A percentile compares a stretch with the other conserved stretches of the same genome.
Conservation (phyloP, 805 yeast genomes). For the Saturnispora besseyi region DNA sequence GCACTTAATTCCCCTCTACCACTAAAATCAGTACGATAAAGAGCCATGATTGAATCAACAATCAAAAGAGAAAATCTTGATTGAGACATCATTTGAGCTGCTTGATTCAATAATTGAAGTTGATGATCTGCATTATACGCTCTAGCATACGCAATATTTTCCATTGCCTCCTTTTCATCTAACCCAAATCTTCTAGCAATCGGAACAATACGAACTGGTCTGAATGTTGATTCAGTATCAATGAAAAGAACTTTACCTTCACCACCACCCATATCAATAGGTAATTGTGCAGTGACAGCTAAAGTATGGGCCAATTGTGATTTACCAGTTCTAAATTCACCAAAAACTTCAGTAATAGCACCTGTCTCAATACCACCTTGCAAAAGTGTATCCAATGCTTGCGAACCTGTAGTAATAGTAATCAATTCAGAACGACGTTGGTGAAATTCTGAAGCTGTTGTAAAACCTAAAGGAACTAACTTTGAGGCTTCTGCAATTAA, state of each 20-base stretch:
- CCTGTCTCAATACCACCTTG: slow-evolving; percentile 99
- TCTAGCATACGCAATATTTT: slow-evolving; percentile 94
- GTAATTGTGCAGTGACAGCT: slow-evolving; percentile 94
- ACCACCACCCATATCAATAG: slow-evolving; percentile 96
- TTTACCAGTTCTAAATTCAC: slow-evolving; percentile 96
- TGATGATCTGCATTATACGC: slow-evolving; percentile 98
- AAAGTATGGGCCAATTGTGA: slow-evolving; percentile 94
- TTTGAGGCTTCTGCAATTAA: slow-evolving; percentile 75
- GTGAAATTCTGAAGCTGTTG: slow-evolving; percentile 93
- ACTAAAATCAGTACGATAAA: slow-evolving; percentile 86
- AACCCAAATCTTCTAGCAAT: slow-evolving; percentile 89
- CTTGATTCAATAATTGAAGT: slow-evolving; percentile 72
- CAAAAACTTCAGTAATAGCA: slow-evolving; percentile 90
- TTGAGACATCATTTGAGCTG: slow-evolving; percentile 94
- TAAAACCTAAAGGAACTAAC: slow-evolving; percentile 90
- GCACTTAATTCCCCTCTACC: slow-evolving; percentile 96
- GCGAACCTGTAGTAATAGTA: slow-evolving; percentile 91
- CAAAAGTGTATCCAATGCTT: slow-evolving; percentile 80
- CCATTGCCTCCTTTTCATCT: slow-evolving; percentile 88
- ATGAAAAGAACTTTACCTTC: slow-evolving; percentile 95
- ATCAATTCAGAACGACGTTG: slow-evolving; percentile 83
- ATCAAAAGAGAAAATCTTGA: slow-evolving; percentile 82
- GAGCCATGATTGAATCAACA: slow-evolving; percentile 96
- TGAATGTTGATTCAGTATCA: slow-evolving; percentile 95
- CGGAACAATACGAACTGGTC: slow-evolving; percentile 83